Evolutionary conservation across 2,329 filamentous ascomycete genomes (phyloP).

Genomic region (Alternaria angustiovoidea): DNA sequence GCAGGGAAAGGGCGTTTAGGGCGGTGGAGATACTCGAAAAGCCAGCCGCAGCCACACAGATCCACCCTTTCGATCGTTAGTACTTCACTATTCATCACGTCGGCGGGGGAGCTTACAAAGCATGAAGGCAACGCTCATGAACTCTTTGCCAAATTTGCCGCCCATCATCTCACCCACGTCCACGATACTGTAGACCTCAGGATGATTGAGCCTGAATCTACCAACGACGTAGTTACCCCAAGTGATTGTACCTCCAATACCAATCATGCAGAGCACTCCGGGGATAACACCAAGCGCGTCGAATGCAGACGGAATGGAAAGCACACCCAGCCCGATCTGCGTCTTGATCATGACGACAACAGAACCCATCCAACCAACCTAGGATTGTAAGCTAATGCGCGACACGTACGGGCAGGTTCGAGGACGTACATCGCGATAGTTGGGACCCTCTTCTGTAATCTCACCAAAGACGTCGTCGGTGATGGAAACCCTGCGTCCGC

Average conservation of each 20-base stretch:
- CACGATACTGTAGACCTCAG: neutral
- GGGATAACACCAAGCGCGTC: conserved; percentile 58
- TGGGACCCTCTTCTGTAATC: neutral
- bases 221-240: neutral
- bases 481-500: neutral
- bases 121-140: neutral
- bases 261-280: conserved; percentile 53
- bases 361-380: neutral
- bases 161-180: neutral
- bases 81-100: rapidly evolving
- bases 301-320: conserved; percentile 57
- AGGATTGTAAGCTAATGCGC: neutral
- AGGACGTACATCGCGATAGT: neutral
- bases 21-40: conserved; percentile 14
- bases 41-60: conserved; percentile 20
- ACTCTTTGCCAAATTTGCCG: neutral
- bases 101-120: neutral
- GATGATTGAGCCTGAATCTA: neutral
- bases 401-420: neutral
- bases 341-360: neutral
- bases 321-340: conserved; percentile 42
- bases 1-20: conserved; percentile 60
- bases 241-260: neutral
- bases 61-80: neutral
- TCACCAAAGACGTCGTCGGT: neutral